Conservation (phyloP, 345 rosid species). For the Dimocarpus longan region DNA sequence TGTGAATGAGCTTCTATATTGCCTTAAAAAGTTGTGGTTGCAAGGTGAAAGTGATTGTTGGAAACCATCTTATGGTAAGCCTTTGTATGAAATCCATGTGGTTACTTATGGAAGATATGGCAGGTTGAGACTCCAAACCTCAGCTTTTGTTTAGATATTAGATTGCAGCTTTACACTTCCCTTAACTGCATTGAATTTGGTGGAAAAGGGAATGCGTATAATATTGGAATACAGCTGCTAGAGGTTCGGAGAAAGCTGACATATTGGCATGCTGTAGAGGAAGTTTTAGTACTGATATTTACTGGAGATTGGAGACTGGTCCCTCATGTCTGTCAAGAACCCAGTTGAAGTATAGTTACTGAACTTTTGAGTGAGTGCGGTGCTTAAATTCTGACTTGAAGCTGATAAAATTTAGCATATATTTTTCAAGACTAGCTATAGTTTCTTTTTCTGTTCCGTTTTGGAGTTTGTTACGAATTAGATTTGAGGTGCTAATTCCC, state of each 20-base stretch:
- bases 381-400: neutral
- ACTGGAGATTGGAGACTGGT: neutral
- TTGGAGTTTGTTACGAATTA: neutral
- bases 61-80: neutral
- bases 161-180: neutral
- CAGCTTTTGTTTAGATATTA: neutral
- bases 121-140: neutral
- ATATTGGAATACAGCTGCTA: neutral
- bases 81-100: neutral
- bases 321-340: neutral
- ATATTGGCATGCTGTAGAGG: neutral
- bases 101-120: neutral
- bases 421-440: neutral
- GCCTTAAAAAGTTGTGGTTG: neutral
- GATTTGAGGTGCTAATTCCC: neutral
- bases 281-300: neutral
- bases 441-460: too few species aligned
- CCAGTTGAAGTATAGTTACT: neutral
- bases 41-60: neutral
- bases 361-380: neutral
- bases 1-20: neutral
- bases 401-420: too few species aligned
- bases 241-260: neutral
- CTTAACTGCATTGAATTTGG: neutral
- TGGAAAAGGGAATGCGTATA: neutral